Percentiles rank a stretch among this genome's conserved stretches.
Evolutionary conservation across 73 alveolate species (phyloP).

Genomic region (Uronychia setigera): DNA sequence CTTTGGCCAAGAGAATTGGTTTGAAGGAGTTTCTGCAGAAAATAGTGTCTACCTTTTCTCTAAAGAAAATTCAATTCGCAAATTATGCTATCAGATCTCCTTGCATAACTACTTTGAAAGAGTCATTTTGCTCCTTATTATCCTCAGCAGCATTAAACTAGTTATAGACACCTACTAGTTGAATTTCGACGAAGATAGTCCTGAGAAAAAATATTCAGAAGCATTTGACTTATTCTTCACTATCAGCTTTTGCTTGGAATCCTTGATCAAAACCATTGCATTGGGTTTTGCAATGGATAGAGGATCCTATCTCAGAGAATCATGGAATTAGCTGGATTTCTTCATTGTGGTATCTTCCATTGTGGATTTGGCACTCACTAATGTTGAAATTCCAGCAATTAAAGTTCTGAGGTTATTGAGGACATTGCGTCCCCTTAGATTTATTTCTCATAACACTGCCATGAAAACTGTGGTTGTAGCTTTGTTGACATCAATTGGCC

Average conservation of each 20-base stretch:
- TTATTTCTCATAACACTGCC: slow-evolving; percentile 91
- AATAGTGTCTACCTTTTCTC: slow-evolving; percentile 38
- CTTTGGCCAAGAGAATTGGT: no score
- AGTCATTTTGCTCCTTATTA: slow-evolving; percentile 24
- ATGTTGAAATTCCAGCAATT: slow-evolving; percentile 60
- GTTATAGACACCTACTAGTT: slow-evolving; percentile 48
- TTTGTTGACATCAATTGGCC: slow-evolving; percentile 75
- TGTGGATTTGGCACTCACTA: slow-evolving; percentile 78
- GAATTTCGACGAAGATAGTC: not conserved
- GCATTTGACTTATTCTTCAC: slow-evolving; percentile 59
- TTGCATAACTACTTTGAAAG: slow-evolving; percentile 39
- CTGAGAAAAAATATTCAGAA: slow-evolving; percentile 5
- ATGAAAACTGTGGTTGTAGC: slow-evolving; percentile 90
- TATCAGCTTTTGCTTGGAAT: slow-evolving; percentile 70
- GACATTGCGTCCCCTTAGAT: slow-evolving; percentile 92
- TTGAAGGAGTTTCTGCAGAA: slow-evolving; percentile 77
- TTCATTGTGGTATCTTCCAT: slow-evolving; percentile 87
- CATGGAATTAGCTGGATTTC: slow-evolving; percentile 95
- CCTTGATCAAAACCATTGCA: slow-evolving; percentile 74
- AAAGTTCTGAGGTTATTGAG: slow-evolving; percentile 89
- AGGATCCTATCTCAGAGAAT: slow-evolving; percentile 85
- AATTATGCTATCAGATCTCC: slow-evolving; percentile 24
- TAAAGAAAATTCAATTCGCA: slow-evolving; percentile 26
- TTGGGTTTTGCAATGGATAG: slow-evolving; percentile 82
- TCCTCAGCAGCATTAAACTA: slow-evolving; percentile 36